These are phyloP conservation scores for Alternaria brassicicola DNA, from an alignment of 2,329 filamentous ascomycete species.

Conservation along the genomic window DNA sequence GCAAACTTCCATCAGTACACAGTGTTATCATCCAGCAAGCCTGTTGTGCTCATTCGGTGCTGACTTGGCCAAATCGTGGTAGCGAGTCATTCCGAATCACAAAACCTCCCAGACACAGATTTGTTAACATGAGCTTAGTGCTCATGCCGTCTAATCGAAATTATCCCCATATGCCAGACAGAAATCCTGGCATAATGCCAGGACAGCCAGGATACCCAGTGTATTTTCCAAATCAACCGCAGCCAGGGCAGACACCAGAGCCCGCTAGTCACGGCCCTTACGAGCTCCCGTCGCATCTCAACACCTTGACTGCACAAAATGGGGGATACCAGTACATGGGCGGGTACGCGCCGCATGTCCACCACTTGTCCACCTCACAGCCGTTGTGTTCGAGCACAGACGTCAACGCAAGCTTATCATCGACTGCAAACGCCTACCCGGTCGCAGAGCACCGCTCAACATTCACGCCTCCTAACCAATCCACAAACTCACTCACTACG, in stretches of 20 bases:
- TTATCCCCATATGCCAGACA: neutral
- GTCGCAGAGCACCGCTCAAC: neutral
- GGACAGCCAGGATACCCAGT: neutral
- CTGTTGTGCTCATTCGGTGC: neutral
- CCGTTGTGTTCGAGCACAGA: neutral
- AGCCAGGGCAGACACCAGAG: neutral
- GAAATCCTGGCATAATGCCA: neutral
- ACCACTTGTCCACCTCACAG: neutral
- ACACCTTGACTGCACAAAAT: neutral
- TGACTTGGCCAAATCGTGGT: neutral
- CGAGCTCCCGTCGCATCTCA: neutral
- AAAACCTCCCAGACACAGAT: neutral
- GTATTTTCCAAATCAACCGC: neutral
- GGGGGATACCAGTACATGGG: neutral
- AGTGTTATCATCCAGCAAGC: neutral
- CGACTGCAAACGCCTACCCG: neutral
- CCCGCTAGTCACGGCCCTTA: neutral
- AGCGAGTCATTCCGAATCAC: neutral
- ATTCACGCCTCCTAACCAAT: neutral
- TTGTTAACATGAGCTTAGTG: constrained; percentile 1
- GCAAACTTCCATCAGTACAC: neutral
- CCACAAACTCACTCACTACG: neutral
- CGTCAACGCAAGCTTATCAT: neutral
- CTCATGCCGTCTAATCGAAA: neutral
- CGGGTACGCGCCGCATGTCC: neutral